phyloP scores from a whole-genome alignment of 805 yeast genomes.

The Starmerella lactis-condensi region DNA sequence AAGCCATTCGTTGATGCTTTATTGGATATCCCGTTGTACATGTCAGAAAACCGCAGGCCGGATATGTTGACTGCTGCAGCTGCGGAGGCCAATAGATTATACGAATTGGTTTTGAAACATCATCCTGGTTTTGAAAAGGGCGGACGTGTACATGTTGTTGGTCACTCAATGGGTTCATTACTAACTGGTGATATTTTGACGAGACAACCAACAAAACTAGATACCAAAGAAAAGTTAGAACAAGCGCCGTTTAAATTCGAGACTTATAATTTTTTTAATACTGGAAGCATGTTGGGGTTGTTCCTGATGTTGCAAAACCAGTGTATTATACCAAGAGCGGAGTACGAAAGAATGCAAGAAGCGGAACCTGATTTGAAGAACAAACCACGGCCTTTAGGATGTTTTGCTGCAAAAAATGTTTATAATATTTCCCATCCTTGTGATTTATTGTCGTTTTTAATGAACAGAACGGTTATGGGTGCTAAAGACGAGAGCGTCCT shows the following conservation, averaged over 20 bases:
- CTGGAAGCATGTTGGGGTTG: conserved; percentile 17
- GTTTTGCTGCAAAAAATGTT: conserved; percentile 48
- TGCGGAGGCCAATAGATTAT: conserved; percentile 50
- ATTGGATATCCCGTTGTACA: conserved; percentile 62
- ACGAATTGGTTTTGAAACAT: conserved; percentile 36
- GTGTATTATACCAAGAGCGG: conserved; percentile 8
- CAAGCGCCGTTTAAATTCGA: conserved; percentile 39
- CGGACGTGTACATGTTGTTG: conserved; percentile 45
- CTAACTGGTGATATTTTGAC: conserved; percentile 57
- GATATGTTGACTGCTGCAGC: conserved; percentile 51
- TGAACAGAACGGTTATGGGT: conserved; percentile 59
- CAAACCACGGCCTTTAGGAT: conserved; percentile 21
- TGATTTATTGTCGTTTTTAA: conserved; percentile 76
- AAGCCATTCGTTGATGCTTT: conserved; percentile 69
- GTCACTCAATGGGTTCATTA: conserved; percentile 78
- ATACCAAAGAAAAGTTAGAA: conserved; percentile 15
- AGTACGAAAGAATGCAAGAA: conserved; percentile 5
- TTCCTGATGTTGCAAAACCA: conserved; percentile 13
- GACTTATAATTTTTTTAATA: conserved; percentile 46
- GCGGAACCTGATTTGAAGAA: background rate
- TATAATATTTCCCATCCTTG: conserved; percentile 78
- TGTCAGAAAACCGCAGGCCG: conserved; percentile 42
- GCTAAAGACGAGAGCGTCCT: conserved; percentile 4
- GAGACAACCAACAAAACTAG: conserved; percentile 23
- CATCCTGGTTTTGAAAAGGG: conserved; percentile 43